Conservation (phyloP, 1,284 basidiomycete species). For the Trichosporon ovoides region DNA sequence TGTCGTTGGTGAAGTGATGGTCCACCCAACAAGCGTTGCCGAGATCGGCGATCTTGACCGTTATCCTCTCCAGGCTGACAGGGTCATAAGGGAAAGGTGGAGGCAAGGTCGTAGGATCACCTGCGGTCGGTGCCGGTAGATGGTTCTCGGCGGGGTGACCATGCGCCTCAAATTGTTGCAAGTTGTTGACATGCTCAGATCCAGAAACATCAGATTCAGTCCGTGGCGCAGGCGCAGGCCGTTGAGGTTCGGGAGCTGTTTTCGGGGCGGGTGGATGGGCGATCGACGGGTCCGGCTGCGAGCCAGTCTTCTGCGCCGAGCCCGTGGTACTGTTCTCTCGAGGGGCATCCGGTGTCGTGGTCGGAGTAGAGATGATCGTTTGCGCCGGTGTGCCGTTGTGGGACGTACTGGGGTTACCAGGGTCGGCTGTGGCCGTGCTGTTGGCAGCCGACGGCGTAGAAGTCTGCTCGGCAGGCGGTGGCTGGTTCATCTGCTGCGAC, state of each 20-base stretch:
- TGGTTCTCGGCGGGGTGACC: conserved; percentile 27
- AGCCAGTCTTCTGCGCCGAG: conserved; percentile 35
- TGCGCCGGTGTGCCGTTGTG: conserved; percentile 40
- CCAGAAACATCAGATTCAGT: conserved; percentile 3
- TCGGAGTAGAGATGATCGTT: conserved; percentile 40
- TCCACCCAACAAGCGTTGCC: conserved; percentile 68
- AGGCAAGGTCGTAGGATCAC: conserved; percentile 54
- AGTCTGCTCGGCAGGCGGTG: conserved; percentile 23
- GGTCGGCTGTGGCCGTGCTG: conserved; percentile 18
- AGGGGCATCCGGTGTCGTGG: conserved; percentile 44
- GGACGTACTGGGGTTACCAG: conserved; percentile 24
- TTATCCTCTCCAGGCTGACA: conserved; percentile 71
- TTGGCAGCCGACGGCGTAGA: conserved; percentile 17
- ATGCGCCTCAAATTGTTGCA: conserved; percentile 35
- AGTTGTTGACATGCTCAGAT: conserved; percentile 32
- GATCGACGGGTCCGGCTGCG: conserved; percentile 22
- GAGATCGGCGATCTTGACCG: conserved; percentile 97
- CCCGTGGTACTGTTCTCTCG: conserved; percentile 49
- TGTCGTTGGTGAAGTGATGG: conserved; percentile 51
- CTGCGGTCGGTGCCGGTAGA: conserved; percentile 50
- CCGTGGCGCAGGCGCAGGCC: background rate
- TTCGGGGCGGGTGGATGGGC: background rate
- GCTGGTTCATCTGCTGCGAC: conserved; percentile 64
- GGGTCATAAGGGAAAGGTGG: conserved; percentile 57
- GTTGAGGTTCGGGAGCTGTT: conserved; percentile 3